Conservation (phyloP, 805 yeast species). For the Saccharomycopsis sp. region DNA sequence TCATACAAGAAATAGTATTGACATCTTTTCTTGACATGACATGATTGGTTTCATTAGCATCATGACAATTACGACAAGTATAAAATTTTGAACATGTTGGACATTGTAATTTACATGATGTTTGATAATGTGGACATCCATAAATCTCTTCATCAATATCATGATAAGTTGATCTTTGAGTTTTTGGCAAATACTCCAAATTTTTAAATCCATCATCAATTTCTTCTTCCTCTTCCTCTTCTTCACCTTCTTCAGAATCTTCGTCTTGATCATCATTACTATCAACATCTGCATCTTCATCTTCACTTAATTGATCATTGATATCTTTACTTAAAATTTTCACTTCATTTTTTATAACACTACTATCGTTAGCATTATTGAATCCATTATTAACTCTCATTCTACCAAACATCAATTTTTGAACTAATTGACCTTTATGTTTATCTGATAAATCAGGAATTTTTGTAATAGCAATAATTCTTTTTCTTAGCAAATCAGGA, state of each 20-base stretch:
- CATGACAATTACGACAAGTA: conserved; percentile 82
- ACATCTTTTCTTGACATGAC: conserved; percentile 50
- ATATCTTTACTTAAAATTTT: no score
- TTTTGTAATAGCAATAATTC: conserved; percentile 23
- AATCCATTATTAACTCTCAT: conserved; percentile 7
- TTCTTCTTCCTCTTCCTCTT: conserved; percentile 5
- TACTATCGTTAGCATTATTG: not conserved
- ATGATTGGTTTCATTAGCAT: conserved; percentile 42
- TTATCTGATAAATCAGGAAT: conserved; percentile 23
- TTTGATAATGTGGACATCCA: conserved; percentile 78
- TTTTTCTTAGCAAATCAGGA: conserved; percentile 11
- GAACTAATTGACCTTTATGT: conserved; percentile 26
- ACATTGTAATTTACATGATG: conserved; percentile 80
- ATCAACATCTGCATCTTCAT: not conserved
- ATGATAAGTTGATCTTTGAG: conserved; percentile 27
- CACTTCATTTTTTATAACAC: no score
- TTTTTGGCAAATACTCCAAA: not conserved
- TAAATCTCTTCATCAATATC: conserved; percentile 33
- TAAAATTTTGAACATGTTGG: conserved; percentile 65
- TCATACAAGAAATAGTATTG: conserved; percentile 69
- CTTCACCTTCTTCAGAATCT: conserved; percentile 18
- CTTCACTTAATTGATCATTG: no score
- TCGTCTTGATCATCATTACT: conserved; percentile 1
- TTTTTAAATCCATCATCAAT: no score
- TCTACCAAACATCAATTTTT: conserved; percentile 26